Conservation (phyloP, 2,329 filamentous ascomycete genomes). For the Nannizziopsis barbatae region DNA sequence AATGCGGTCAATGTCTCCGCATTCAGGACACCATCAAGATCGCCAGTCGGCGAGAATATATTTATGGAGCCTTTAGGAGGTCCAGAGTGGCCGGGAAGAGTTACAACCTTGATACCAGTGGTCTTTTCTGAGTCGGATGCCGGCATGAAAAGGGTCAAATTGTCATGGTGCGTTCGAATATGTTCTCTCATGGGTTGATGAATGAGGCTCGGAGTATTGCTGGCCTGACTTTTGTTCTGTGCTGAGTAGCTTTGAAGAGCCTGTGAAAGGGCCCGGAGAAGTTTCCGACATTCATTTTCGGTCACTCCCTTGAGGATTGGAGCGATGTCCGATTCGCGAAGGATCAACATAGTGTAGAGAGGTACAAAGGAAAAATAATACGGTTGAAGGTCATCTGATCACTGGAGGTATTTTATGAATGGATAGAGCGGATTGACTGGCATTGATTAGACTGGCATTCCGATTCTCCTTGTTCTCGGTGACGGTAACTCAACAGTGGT, state of each 20-base stretch:
- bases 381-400: too few species aligned
- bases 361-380: too few species aligned
- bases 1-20: slow-evolving; percentile 68
- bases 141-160: slow-evolving; percentile 63
- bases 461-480: too few species aligned
- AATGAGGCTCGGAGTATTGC: slow-evolving; percentile 19
- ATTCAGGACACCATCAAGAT: slow-evolving; percentile 57
- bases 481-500: too few species aligned
- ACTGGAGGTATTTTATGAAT: too few species aligned
- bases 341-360: slow-evolving; percentile 12
- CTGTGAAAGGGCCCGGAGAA: slow-evolving; percentile 29
- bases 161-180: slow-evolving; percentile 31
- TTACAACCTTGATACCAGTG: slow-evolving; percentile 63
- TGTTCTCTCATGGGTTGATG: slow-evolving; percentile 36
- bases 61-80: slow-evolving; percentile 56
- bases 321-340: slow-evolving; percentile 19
- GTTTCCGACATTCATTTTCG: slow-evolving; percentile 24
- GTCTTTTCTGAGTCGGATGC: slow-evolving; percentile 48
- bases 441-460: too few species aligned
- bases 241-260: slow-evolving; percentile 26
- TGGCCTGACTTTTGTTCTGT: not conserved
- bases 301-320: slow-evolving; percentile 26
- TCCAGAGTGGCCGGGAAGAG: slow-evolving; percentile 39
- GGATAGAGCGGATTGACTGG: too few species aligned
- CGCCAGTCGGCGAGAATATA: slow-evolving; percentile 53